These are phyloP conservation scores for Xylaria sp. DNA, from an alignment of 2,329 filamentous ascomycete genomes.

Conservation along the genomic window DNA sequence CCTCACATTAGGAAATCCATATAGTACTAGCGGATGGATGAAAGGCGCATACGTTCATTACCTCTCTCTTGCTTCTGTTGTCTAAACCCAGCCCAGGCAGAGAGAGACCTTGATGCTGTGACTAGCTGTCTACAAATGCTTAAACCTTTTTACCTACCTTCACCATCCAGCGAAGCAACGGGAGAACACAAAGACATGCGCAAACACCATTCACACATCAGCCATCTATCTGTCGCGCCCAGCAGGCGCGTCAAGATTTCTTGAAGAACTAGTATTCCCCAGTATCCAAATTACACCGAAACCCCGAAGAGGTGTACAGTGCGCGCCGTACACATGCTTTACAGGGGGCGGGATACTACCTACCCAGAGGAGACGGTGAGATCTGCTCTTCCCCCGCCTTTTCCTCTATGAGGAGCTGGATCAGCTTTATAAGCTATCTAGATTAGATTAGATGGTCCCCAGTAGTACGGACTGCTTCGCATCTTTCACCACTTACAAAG, in stretches of 20 bases:
- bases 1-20: not conserved
- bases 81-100: no score
- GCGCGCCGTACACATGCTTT: not conserved
- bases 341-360: not conserved
- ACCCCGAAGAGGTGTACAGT: not conserved
- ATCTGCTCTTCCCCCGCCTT: not conserved
- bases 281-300: not conserved
- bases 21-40: no score
- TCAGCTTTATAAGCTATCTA: not conserved
- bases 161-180: no score
- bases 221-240: not conserved
- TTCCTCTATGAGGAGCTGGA: not conserved
- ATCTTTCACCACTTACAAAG: not conserved
- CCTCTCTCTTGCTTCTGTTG: no score
- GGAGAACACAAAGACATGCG: no score
- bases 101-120: no score
- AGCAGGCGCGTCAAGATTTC: not conserved
- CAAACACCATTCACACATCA: no score
- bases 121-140: no score
- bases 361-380: not conserved
- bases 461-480: not conserved
- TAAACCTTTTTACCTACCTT: no score
- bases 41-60: no score
- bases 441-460: not conserved
- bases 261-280: not conserved